phyloP scores from a whole-genome alignment of 2,329 filamentous ascomycete genomes.

The Aspergillus fumigatiaffinis region DNA sequence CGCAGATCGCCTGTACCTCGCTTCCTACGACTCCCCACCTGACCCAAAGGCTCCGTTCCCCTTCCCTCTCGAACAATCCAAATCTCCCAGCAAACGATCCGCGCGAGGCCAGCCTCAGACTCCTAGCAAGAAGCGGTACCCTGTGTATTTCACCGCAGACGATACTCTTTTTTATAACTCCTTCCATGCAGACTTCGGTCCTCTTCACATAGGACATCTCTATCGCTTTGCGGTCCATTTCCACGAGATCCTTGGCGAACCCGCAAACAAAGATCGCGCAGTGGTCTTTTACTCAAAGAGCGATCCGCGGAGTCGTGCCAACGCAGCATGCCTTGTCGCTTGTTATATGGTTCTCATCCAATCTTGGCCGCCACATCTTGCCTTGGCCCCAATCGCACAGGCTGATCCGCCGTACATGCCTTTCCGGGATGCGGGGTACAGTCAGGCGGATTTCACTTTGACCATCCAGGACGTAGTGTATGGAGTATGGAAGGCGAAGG shows the following conservation, averaged over 20 bases:
- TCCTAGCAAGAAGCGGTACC: constrained; percentile 54
- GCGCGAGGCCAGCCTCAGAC: constrained; percentile 61
- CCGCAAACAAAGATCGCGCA: constrained; percentile 81
- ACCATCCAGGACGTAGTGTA: constrained; percentile 98
- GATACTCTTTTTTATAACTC: constrained; percentile 93
- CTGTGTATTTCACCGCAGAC: constrained; percentile 94
- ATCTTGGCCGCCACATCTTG: constrained; percentile 93
- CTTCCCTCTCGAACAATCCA: constrained; percentile 59
- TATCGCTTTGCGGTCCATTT: constrained; percentile 96
- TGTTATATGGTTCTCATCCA: constrained; percentile 99
- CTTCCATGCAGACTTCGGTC: constrained; percentile 97
- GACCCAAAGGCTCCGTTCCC: constrained; percentile 81
- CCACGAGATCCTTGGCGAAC: constrained; percentile 88
- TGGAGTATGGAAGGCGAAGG: constrained; percentile 97
- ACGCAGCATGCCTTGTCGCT: constrained; percentile 89
- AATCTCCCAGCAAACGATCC: constrained; percentile 72
- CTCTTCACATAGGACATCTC: constrained; percentile 92
- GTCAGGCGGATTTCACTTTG: constrained; percentile 92
- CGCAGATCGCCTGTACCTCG: constrained; percentile 88
- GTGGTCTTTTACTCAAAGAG: constrained; percentile 96
- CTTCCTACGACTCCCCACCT: constrained; percentile 80
- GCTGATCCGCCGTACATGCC: constrained; percentile 98
- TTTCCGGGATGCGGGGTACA: constrained; percentile 96
- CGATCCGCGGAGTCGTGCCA: constrained; percentile 81
- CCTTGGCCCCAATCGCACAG: constrained; percentile 91